Evolutionary conservation across 306 rosid species (phyloP).

Genomic region (Citrullus amarus): DNA sequence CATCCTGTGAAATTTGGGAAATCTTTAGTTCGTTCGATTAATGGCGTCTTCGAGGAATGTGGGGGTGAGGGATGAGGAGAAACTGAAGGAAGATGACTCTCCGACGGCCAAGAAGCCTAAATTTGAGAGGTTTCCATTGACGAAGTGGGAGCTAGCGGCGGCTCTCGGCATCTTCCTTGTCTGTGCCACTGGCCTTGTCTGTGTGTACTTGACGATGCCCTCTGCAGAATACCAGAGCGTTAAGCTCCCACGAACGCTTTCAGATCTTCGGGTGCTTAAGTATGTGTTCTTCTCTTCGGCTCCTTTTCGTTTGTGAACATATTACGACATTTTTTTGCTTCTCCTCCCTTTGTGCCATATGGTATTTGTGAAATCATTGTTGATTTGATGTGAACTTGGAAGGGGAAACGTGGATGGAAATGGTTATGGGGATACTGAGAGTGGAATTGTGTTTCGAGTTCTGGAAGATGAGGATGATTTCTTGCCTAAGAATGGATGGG

Average conservation of each 20-base stretch:
- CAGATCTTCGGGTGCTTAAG: slow-evolving; percentile 93
- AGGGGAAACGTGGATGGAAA: neutral
- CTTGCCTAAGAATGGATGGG: neutral
- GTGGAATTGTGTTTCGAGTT: neutral
- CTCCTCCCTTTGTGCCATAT: neutral
- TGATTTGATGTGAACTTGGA: neutral
- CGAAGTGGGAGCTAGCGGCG: slow-evolving; percentile 57
- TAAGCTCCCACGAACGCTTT: slow-evolving; percentile 70
- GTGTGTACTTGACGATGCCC: slow-evolving; percentile 86
- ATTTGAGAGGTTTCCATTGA: slow-evolving; percentile 51
- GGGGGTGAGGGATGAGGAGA: slow-evolving; percentile 65
- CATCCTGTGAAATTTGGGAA: neutral
- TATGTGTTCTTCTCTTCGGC: slow-evolving; percentile 7
- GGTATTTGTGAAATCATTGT: neutral
- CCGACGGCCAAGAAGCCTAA: slow-evolving; percentile 64
- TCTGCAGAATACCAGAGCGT: slow-evolving; percentile 45
- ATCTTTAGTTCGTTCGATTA: neutral
- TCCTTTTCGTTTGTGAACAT: neutral
- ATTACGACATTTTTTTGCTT: neutral
- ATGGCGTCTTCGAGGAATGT: slow-evolving; percentile 88
- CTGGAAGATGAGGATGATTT: neutral
- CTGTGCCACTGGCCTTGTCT: slow-evolving; percentile 53
- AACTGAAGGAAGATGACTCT: slow-evolving; percentile 47
- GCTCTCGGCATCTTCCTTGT: slow-evolving; percentile 49
- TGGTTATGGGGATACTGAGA: neutral